Evolutionary conservation across 2,329 filamentous ascomycete species (phyloP).

Genomic region (Xenosphaeropsis pyriputrescens): DNA sequence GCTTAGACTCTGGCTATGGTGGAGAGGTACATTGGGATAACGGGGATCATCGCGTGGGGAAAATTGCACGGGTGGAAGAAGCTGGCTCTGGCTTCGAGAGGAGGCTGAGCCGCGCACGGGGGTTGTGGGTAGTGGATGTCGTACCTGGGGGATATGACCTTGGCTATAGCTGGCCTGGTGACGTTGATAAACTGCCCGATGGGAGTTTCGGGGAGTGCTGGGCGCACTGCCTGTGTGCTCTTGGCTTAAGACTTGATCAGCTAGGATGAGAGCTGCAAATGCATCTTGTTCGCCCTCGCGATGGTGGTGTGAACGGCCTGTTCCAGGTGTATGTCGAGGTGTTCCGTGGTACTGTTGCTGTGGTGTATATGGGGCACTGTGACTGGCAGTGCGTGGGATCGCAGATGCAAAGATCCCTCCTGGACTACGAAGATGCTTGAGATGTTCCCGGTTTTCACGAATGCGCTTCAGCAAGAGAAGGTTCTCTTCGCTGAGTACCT

Average conservation of each 20-base stretch:
- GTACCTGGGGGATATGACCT: slow-evolving; percentile 37
- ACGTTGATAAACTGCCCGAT: slow-evolving; percentile 38
- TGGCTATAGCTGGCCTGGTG: too few species aligned
- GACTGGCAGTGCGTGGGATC: slow-evolving; percentile 38
- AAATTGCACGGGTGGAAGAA: slow-evolving; percentile 48
- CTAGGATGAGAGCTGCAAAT: slow-evolving; percentile 63
- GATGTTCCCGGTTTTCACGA: slow-evolving; percentile 76
- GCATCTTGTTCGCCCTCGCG: slow-evolving; percentile 39
- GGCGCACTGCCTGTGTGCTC: slow-evolving; percentile 57
- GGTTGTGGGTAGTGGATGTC: slow-evolving; percentile 74
- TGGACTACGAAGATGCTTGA: slow-evolving; percentile 64
- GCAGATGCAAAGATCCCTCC: slow-evolving; percentile 52
- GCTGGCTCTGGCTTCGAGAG: slow-evolving; percentile 25
- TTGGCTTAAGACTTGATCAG: slow-evolving; percentile 63
- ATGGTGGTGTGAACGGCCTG: slow-evolving; percentile 19
- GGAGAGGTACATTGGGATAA: slow-evolving; percentile 17
- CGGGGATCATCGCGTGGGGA: slow-evolving; percentile 44
- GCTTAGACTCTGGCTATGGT: too few species aligned
- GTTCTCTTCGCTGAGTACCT: slow-evolving; percentile 59
- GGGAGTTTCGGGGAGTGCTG: slow-evolving; percentile 41
- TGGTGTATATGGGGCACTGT: slow-evolving; percentile 23
- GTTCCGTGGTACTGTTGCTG: slow-evolving; percentile 29
- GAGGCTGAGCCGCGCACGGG: slow-evolving; percentile 34
- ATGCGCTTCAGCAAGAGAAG: slow-evolving; percentile 69
- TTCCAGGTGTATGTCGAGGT: slow-evolving; percentile 34